Evolutionary conservation across 148 eudicot species (phyloP), one percentile per base, ranked within the genome.

Genomic region (Persicaria tinctoria): DNA sequence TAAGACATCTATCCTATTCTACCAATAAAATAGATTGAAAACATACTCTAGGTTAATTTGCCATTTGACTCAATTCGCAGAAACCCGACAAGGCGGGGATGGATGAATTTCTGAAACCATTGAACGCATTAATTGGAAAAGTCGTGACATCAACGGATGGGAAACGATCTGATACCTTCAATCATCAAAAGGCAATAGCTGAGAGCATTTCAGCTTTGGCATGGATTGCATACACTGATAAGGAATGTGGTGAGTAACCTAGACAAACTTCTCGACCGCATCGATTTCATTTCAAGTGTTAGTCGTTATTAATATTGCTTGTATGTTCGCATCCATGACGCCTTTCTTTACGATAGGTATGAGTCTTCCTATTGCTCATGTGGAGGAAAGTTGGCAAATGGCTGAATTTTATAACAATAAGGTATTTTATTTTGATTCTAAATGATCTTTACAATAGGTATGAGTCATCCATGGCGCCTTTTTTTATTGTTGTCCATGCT

Each of bases 321-420:
- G 5, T 66, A 5, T 5, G 8, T 13, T 66, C 70, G 41, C 70
- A 66, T 66, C 5, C 38, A 32, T 66, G 7, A 14, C 44, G 2
- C 2, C 3, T 53, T 47, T 32, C 47, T 53, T 47, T 46, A 71
- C 32, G 32, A 13, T 38, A 95, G 99, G 99, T 78, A 92, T 95
- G 99, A 95, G 96, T 85, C 89, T 95, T 87, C 99, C 99, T 74
- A 92, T 88, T 70, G 96, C 92, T 75, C 96, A 95, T 68, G 99
- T 95, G 63, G 99, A 95, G 85, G 99, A 95, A 84, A 86, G 96
- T 84, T 95, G 99, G 99, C 97, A 95, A 80, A 85, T 87, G 91
- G 99, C 99, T 66, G 97, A 95, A 77, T 95, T 95, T 85, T 95
- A 92, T 79, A 86, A 84, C 69, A 95, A 95, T 83, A 95, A 95